Percentiles rank a stretch among this genome's conserved stretches.
Evolutionary conservation across 2,329 filamentous ascomycete genomes (phyloP).

Genomic region (Aspergillus calidoustus): DNA sequence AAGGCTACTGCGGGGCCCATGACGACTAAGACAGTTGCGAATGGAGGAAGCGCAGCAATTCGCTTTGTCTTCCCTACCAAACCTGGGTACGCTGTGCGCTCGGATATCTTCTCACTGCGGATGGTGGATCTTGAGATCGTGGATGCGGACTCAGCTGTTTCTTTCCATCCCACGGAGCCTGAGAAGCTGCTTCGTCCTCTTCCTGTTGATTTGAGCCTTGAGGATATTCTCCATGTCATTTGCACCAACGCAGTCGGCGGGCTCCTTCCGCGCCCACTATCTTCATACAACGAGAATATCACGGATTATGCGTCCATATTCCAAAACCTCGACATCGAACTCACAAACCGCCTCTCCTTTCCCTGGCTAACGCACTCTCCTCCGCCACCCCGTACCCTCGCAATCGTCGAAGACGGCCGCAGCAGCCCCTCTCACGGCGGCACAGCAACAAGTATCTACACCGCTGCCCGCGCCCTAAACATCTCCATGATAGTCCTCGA

Average conservation of each 20-base stretch:
- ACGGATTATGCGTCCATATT: not conserved
- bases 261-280: not conserved
- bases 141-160: not conserved
- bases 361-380: not conserved
- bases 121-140: not conserved
- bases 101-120: not conserved
- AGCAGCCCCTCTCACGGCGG: not conserved
- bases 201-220: not conserved
- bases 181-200: not conserved
- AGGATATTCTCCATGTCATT: not conserved
- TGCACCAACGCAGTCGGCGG: not conserved
- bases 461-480: not conserved
- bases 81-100: not conserved
- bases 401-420: not conserved
- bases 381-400: not conserved
- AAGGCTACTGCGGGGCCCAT: not conserved
- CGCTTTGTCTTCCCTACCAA: not conserved
- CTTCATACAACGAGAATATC: not conserved
- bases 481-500: not conserved
- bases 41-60: not conserved
- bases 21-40: not conserved
- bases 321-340: not conserved
- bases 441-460: not conserved
- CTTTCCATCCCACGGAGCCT: not conserved
- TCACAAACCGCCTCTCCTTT: not conserved